These are phyloP conservation scores for Aegle marmelos DNA, from an alignment of 345 rosid species.

Conservation along the genomic window DNA sequence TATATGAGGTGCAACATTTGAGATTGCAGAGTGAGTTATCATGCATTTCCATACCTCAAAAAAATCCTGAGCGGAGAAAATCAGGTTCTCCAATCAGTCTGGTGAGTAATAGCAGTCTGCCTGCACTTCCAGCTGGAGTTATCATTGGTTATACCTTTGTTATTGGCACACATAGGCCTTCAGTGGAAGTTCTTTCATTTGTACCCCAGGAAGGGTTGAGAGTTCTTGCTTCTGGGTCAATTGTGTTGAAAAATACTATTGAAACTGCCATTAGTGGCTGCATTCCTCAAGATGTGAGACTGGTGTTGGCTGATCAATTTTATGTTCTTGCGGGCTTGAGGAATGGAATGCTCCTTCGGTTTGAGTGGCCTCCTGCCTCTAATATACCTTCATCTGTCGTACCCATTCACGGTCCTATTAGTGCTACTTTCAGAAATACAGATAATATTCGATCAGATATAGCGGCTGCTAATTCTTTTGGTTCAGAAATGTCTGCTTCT, in stretches of 20 bases:
- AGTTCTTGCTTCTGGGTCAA: constrained; percentile 76
- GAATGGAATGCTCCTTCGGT: constrained; percentile 97
- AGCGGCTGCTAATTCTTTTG: constrained; percentile 25
- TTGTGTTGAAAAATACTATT: constrained; percentile 57
- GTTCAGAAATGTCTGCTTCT: constrained; percentile 25
- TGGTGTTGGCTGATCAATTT: constrained; percentile 74
- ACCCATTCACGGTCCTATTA: constrained; percentile 21
- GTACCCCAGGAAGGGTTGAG: constrained; percentile 57
- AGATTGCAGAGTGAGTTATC: constrained; percentile 79
- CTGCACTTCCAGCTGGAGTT: constrained; percentile 60
- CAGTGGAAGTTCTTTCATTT: constrained; percentile 84
- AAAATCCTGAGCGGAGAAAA: constrained; percentile 39
- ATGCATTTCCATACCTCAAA: constrained; percentile 80
- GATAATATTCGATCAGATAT: constrained; percentile 19
- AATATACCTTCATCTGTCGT: constrained; percentile 32
- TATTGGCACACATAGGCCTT: constrained; percentile 94
- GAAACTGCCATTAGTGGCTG: constrained; percentile 82
- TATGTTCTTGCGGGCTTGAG: constrained; percentile 91
- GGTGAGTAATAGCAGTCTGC: constrained; percentile 26
- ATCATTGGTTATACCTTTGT: constrained; percentile 62
- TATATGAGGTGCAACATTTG: constrained; percentile 77
- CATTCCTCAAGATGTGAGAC: constrained; percentile 96
- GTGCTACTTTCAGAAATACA: constrained; percentile 33
- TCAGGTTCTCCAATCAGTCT: constrained; percentile 29
- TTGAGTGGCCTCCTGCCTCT: constrained; percentile 76